Evolutionary conservation across 129 eudicot genomes (phyloP), one percentile per base, ranked within the genome.

Genomic region (Arctium lappa): DNA sequence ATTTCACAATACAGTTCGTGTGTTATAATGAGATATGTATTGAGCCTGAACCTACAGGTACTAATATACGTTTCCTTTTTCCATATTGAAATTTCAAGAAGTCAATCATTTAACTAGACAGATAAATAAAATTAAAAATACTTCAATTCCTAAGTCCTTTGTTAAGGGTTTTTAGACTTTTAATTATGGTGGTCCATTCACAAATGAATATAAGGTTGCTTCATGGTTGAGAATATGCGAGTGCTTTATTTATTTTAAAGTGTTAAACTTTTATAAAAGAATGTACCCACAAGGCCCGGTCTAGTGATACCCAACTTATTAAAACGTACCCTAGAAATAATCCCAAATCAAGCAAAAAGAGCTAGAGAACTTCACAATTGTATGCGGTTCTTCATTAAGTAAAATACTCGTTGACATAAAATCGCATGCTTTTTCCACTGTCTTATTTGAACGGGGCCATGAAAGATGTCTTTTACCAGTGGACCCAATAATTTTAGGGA

Each of bases 131-230:
- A 0, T 16, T 60, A 6, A 30, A 60, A 60, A 60, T 5, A 29
- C 4, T 60, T 4, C 30, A 1, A 5, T 60, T 60, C 29, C 68
- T 5, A n/a, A 60, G 68, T 60, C 15, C 0, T 10, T 0, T 56
- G 1, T n/a, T 13, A 56, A 56, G 27, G 66, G 1, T 56, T 56
- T 22, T 15, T 5, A 9, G 8, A 27, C 12, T 79, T 62, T 78
- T 29, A 33, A 8, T 37, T 39, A 69, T 68, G 82, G 65, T 79
- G 82, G 65, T 79, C 82, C 65, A 66, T 40, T 60, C 66, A 66
- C 40, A 79, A 39, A 66, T 63, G 60, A 78, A 48, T 62, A 63
- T 30, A 42, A 13, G 63, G 36, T 42, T 78, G 56, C 71, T 77
- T 77, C 29, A 56, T 29, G 36, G 31, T 63, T 63, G 13, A 78